These are phyloP conservation scores for Gossypium gossypioides DNA, from an alignment of 441 rosid species.

Conservation along the genomic window DNA sequence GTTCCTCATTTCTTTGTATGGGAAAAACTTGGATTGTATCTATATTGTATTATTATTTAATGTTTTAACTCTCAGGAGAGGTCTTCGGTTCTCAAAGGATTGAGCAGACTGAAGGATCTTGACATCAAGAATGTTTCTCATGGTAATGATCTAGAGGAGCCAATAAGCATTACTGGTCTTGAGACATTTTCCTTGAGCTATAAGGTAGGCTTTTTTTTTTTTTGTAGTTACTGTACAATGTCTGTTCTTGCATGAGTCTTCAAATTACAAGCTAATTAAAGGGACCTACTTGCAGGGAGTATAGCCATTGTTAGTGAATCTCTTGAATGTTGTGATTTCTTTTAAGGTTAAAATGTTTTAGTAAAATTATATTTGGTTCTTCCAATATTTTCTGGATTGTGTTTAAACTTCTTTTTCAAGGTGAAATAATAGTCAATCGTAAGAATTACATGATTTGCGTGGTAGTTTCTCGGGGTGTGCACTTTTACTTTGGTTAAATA, in stretches of 20 bases:
- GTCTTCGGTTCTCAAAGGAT: constrained; percentile 67
- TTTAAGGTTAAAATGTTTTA: neutral
- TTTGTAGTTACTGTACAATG: neutral
- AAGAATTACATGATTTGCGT: neutral
- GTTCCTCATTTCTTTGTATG: constrained; percentile 6
- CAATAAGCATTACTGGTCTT: constrained; percentile 75
- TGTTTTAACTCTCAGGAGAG: constrained; percentile 56
- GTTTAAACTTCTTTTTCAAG: neutral
- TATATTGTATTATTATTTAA: neutral
- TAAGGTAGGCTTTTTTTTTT: constrained; percentile 44
- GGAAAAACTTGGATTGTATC: constrained; percentile 7
- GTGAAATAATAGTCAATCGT: neutral
- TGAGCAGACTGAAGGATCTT: constrained; percentile 51
- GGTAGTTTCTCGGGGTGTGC: neutral
- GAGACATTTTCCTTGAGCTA: constrained; percentile 93
- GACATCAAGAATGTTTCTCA: constrained; percentile 31
- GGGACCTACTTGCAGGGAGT: neutral
- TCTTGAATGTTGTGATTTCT: neutral
- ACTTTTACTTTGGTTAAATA: neutral
- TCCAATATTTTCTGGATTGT: no score
- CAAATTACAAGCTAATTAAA: neutral
- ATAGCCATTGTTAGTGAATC: neutral
- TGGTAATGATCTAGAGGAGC: constrained; percentile 49
- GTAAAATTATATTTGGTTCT: neutral
- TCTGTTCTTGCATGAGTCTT: neutral